Evolutionary conservation across 257 asterid species (phyloP), one percentile per base, ranked within the genome.

Genomic region (Solanum sejunctum): DNA sequence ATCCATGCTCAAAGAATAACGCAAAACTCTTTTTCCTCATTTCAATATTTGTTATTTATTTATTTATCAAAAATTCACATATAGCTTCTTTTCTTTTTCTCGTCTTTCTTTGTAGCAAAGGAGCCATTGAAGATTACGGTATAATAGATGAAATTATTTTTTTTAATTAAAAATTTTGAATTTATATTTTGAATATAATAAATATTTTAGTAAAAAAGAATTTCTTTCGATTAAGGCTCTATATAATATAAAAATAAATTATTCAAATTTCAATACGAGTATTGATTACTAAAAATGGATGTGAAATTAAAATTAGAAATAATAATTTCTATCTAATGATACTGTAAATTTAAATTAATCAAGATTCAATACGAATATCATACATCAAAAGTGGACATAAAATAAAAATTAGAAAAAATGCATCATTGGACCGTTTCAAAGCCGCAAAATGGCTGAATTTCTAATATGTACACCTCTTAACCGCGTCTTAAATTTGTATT

Each of bases 401-500:
- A 49, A 26, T 6, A 6, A 77, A 77, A 77, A 47, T 49, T 17
- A 23, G 15, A 49, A 75, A 75, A 49, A 13, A 0, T 8, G 28
- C 26, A 77, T 51, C 26, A 77, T 77, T 77, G 82, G 82, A 77
- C 82, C 82, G 82, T 16, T 51, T 77, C 82, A 77, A 77, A 51
- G 82, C 47, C 64, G 64, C 64, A 51, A 77, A 9, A 8, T 26
- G 11, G 10, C 47, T 0, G 5, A 75, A 21, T 47, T 75, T 75
- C 81, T 13, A 49, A 16, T 6, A 15, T 49, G 9, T 75, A 49
- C 81, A 75, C 61, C 43, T 10, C n/a, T 75, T 23, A 23, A 49
- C 82, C 82, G 82, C 47, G 82, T 77, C 58, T 77, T 15, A 23
- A 51, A 77, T 77, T 23, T 16, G 7, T 51, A 26, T 77, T 23